A percentile compares a stretch with the other conserved stretches of the same genome.
phyloP scores from a whole-genome alignment of 768 basidiomycete genomes.

The Lentinus brumalis region DNA sequence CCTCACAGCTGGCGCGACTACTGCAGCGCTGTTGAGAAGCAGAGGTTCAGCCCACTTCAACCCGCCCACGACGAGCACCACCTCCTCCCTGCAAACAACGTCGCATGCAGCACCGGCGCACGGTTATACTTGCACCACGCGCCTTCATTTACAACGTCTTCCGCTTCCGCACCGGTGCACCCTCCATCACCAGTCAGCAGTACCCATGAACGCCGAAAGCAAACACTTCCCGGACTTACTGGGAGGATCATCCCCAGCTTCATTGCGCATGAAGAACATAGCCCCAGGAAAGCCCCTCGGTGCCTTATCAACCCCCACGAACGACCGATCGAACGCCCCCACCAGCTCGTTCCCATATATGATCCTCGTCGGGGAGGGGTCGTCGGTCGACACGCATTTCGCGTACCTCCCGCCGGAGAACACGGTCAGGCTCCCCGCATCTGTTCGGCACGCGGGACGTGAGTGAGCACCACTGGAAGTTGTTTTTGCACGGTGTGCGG shows the following conservation, averaged over 20 bases:
- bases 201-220: slow-evolving; percentile 5
- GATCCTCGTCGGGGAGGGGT: slow-evolving; percentile 33
- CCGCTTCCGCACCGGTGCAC: neutral
- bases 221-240: neutral
- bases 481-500: slow-evolving; percentile 21
- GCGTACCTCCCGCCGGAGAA: slow-evolving; percentile 45
- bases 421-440: slow-evolving; percentile 34
- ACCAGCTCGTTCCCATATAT: slow-evolving; percentile 31
- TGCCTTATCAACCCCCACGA: slow-evolving; percentile 21
- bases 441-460: slow-evolving; percentile 53
- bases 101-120: no score
- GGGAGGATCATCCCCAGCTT: slow-evolving; percentile 4
- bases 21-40: no score
- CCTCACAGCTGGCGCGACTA: no score
- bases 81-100: neutral
- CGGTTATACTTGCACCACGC: no score
- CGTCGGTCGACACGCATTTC: slow-evolving; percentile 48
- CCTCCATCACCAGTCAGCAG: neutral
- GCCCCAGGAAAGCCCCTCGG: slow-evolving; percentile 15
- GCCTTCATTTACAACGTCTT: no score
- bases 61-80: no score
- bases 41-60: no score
- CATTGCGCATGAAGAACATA: slow-evolving; percentile 7
- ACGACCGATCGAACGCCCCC: slow-evolving; percentile 16
- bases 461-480: slow-evolving; percentile 47